Evolutionary conservation across 768 basidiomycete species (phyloP), one percentile per base, ranked within the genome.

Genomic region (Cystofilobasidium ferigula): DNA sequence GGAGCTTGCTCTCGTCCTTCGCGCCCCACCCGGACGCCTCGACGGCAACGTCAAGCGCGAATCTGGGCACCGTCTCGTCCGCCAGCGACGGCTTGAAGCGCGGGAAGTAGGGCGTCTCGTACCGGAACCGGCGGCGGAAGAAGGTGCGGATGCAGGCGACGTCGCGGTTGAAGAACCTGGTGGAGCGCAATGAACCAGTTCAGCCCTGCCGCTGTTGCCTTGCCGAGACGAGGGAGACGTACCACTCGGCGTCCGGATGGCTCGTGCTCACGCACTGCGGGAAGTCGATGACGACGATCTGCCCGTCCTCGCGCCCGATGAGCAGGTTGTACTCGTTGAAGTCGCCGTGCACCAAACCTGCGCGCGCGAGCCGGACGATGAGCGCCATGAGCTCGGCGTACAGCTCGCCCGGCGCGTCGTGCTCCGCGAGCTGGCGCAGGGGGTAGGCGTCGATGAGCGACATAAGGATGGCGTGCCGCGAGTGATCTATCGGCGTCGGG

Each of bases 291-390:
- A 99, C 84, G 61, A 97, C 77, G 9, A 93, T 88, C 71, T 89
- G 85, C 9, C 82, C 82, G 53, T 77, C 79, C 61, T 85, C 85
- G 54, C 88, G 83, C 42, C 83, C 82, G 71, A 99, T 91, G 69
- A 99, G 84, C 70, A 99, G 92, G 76, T 99, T 98, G 80, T 98
- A 99, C 74, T 99, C 95, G 78, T 99, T 99, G 78, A 88, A 99
- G 72, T 99, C 95, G 47, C 95, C 93, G 72, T 99, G 95, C 60
- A 99, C 98, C n/a, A 99, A 82, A 7, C 95, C 95, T 20, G 87
- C 84, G 42, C 83, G 85, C 7, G 94, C 93, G 72, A 98, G 87
- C 61, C 91, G 88, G 64, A 97, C 90, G 73, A 98, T 91, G 68
- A 97, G 79, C 75, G 91, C 89, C 95, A 98, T 98, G 53, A 98